Evolutionary conservation across 495 filamentous ascomycete genomes (phyloP).

Genomic region (Lentithecium fluviatile): DNA sequence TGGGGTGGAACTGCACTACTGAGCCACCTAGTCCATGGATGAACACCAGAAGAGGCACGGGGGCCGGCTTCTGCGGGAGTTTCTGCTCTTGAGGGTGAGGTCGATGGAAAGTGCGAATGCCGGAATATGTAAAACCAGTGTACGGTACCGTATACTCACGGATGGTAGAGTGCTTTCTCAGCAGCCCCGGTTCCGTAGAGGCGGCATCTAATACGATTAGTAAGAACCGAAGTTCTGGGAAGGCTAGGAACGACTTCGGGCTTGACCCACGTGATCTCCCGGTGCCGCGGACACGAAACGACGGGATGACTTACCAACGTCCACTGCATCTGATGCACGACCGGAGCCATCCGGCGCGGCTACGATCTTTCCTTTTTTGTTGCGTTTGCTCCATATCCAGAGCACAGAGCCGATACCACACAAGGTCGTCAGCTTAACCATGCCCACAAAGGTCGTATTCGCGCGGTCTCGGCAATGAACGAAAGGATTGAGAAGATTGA

Average conservation of each 20-base stretch:
- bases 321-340: constrained; percentile 6
- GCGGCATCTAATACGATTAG: constrained; percentile 21
- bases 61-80: constrained; percentile 66
- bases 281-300: background rate
- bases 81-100: constrained; percentile 76
- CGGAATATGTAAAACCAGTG: constrained; percentile 63
- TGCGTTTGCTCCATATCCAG: constrained; percentile 33
- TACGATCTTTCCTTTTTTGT: constrained; percentile 4
- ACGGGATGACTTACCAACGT: constrained; percentile 16
- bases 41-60: constrained; percentile 84
- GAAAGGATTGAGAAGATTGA: constrained; percentile 2
- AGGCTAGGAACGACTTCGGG: background rate
- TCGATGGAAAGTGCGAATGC: constrained; percentile 78
- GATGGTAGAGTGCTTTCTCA: constrained; percentile 73
- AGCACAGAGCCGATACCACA: constrained; percentile 35
- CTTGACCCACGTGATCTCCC: constrained; percentile 13
- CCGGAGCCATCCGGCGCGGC: background rate
- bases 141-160: constrained; percentile 57
- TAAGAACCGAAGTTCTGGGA: background rate
- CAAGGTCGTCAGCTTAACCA: constrained; percentile 34
- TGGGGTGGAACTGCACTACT: constrained; percentile 77
- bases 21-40: constrained; percentile 90
- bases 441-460: constrained; percentile 28
- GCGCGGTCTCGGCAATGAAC: background rate
- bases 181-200: constrained; percentile 66